Evolutionary conservation across 2,329 filamentous ascomycete genomes (phyloP), one percentile per base, ranked within the genome.

Genomic region (Dactylonectria estremocensis): DNA sequence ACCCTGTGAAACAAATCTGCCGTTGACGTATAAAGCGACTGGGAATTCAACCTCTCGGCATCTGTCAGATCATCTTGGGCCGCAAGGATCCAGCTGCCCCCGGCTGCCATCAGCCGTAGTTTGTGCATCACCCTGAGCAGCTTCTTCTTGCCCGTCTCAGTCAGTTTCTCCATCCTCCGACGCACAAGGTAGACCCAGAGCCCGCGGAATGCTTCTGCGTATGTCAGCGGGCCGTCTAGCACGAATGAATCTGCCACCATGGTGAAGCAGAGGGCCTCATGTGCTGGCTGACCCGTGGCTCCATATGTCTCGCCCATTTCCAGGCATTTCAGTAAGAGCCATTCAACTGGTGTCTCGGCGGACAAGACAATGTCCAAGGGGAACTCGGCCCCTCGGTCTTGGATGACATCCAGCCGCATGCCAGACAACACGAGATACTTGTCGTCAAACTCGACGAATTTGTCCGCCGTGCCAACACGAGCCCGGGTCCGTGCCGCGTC

Each of bases 251-350:
- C 57, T 45, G 50, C 45, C 20, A 45, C 45, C 35, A 56, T 8
- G 35, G 52, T 66, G 24, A 56, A 57, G 43, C 43, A 52, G 57
- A 66, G 52, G 20, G 63, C 57, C 49, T 66, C 45, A 28, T 61
- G 50, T 50, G 33, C n/a, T 18, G 52, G 50, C 35, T 56, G 57
- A 14, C 43, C 50, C 5, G 56, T 66, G 43, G 63, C 50, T 24
- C 33, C 45, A 45, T 61, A 53, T 8, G 52, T 56, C 16, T 18
- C 50, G 6, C 20, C 63, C 57, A 56, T 22, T 35, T 18, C 22
- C 33, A 54, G 9, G 18, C 31, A 24, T 14, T 6, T 60, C 10
- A 37, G 13, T 7, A 56, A 11, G 43, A 66, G 33, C 50, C 45
- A 52, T 52, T 66, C 45, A 40, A 59, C 28, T 6, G 40, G 31